Conservation (phyloP, 2,329 filamentous ascomycete species). For the Aspergillus neotritici region DNA sequence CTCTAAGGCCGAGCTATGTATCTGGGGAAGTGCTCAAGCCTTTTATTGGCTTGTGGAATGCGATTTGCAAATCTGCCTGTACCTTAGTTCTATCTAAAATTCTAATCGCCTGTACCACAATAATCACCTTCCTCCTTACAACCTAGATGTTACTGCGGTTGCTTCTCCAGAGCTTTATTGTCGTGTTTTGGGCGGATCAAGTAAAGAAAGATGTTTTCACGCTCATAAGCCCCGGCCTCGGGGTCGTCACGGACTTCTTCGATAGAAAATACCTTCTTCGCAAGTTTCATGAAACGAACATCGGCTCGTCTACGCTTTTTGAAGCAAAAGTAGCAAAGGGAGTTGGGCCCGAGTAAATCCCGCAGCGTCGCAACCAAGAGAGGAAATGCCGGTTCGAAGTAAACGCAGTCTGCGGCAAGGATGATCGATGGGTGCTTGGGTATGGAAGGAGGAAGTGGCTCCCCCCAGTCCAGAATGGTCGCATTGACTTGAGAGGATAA, state of each 20-base stretch:
- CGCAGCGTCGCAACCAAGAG: conserved; percentile 72
- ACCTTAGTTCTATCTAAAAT: no score
- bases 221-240: conserved; percentile 27
- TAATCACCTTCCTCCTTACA: neutral
- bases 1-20: conserved; percentile 20
- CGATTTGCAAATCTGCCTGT: neutral
- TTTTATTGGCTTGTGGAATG: neutral
- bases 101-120: no score
- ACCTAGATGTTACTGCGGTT: conserved; percentile 2
- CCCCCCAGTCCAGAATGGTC: conserved; percentile 72
- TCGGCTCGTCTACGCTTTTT: conserved; percentile 84
- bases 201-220: conserved; percentile 38
- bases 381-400: conserved; percentile 93
- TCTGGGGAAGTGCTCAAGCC: neutral
- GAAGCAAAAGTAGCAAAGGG: conserved; percentile 83
- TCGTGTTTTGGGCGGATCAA: conserved; percentile 26
- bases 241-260: conserved; percentile 57
- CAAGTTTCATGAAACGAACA: conserved; percentile 66
- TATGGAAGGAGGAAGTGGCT: conserved; percentile 35
- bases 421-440: conserved; percentile 65
- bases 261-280: conserved; percentile 61
- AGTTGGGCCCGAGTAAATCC: conserved; percentile 61
- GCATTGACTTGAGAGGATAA: conserved; percentile 60
- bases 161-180: conserved; percentile 1
- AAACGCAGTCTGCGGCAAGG: conserved; percentile 93